Evolutionary conservation across 2,329 filamentous ascomycete species (phyloP).

Genomic region (Mycosphaerella sp.): DNA sequence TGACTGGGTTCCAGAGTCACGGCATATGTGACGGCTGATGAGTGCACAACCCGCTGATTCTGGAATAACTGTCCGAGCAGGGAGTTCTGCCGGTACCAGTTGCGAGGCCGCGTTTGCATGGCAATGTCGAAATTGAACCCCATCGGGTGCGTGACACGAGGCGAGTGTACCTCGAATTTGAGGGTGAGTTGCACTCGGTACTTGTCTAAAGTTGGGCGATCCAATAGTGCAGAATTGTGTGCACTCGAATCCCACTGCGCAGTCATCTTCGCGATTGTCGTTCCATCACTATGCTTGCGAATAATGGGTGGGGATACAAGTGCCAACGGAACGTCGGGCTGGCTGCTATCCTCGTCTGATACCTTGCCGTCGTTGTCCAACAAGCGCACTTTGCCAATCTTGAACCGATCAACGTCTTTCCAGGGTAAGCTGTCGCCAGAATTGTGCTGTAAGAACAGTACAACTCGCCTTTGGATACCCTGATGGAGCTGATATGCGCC

Average conservation of each 20-base stretch:
- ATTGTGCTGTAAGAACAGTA: slow-evolving; percentile 83
- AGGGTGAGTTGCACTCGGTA: slow-evolving; percentile 84
- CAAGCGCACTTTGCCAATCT: slow-evolving; percentile 74
- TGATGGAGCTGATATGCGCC: slow-evolving; percentile 94
- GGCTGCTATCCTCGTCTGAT: slow-evolving; percentile 61
- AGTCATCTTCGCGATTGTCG: slow-evolving; percentile 74
- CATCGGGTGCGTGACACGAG: slow-evolving; percentile 81
- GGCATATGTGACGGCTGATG: slow-evolving; percentile 79
- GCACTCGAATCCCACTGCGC: slow-evolving; percentile 96
- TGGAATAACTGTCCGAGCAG: slow-evolving; percentile 86
- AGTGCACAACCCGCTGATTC: slow-evolving; percentile 76
- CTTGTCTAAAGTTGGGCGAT: slow-evolving; percentile 86
- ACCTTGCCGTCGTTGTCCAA: slow-evolving; percentile 80
- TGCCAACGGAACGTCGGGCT: slow-evolving; percentile 69
- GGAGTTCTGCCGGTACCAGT: slow-evolving; percentile 77
- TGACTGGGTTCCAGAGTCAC: slow-evolving; percentile 79
- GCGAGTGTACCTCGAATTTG: slow-evolving; percentile 77
- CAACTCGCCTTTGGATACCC: slow-evolving; percentile 80
- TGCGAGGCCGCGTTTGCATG: slow-evolving; percentile 75
- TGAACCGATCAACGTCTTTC: slow-evolving; percentile 71
- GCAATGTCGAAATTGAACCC: slow-evolving; percentile 74
- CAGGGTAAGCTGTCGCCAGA: slow-evolving; percentile 83
- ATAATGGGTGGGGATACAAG: slow-evolving; percentile 71
- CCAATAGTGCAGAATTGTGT: slow-evolving; percentile 86
- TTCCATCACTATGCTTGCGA: slow-evolving; percentile 82